Conservation (phyloP, 495 filamentous ascomycete species). For the Aspergillus bertholletiae region DNA sequence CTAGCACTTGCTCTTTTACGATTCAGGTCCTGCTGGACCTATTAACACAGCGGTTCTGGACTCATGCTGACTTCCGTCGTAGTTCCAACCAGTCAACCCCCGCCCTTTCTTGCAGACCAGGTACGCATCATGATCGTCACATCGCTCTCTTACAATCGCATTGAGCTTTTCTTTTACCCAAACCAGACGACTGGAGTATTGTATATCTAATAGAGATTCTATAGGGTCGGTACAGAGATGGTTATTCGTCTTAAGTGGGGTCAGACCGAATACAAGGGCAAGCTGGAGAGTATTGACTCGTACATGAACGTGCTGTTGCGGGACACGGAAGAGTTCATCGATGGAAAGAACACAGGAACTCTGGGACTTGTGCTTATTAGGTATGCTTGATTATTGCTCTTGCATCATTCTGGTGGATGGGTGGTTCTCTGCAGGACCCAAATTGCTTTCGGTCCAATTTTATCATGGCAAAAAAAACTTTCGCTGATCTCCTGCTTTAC, state of each 20-base stretch:
- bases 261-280: conserved; percentile 92
- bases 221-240: conserved; percentile 82
- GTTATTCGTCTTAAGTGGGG: conserved; percentile 96
- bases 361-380: conserved; percentile 91
- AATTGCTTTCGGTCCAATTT: neutral
- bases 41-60: neutral
- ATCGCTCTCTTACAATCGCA: conserved; percentile 2
- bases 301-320: conserved; percentile 98
- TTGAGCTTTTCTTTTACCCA: neutral
- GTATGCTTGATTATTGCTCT: conserved; percentile 40
- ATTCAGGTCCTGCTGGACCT: neutral
- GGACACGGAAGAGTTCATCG: conserved; percentile 86
- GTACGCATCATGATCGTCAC: conserved; percentile 47
- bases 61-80: conserved; percentile 14
- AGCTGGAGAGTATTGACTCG: conserved; percentile 86
- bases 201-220: neutral
- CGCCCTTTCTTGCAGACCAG: conserved; percentile 83
- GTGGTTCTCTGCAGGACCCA: neutral
- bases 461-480: neutral
- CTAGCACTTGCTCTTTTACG: neutral
- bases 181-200: neutral
- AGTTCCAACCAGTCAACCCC: conserved; percentile 87
- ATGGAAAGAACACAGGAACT: conserved; percentile 77
- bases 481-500: conserved; percentile 17
- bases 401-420: neutral